Evolutionary conservation across 768 basidiomycete species (phyloP).

Genomic region (Lyophyllum semitale): DNA sequence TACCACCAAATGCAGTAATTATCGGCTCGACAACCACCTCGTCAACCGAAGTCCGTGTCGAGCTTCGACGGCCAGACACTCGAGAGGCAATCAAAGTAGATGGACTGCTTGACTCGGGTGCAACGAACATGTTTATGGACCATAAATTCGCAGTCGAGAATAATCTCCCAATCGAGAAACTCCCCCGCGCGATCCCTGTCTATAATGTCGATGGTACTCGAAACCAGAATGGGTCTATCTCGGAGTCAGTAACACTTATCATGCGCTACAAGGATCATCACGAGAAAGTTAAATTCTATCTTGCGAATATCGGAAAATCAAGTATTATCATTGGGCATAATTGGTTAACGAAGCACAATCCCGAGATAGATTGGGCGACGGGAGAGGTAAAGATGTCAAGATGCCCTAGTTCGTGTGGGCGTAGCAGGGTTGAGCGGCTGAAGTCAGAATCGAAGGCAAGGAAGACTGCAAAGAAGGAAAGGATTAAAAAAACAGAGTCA

Average conservation of each 20-base stretch:
- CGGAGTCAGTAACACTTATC: neutral
- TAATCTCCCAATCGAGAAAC: neutral
- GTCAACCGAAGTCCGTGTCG: neutral
- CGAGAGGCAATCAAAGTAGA: conserved; percentile 2
- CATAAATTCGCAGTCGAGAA: neutral
- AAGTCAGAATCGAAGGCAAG: neutral
- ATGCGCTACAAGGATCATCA: conserved; percentile 1
- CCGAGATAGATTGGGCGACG: too few relatives aligned
- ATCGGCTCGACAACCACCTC: neutral
- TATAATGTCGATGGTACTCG: conserved; percentile 16
- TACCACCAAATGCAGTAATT: neutral
- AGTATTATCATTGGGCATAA: too few relatives aligned
- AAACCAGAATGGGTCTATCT: neutral
- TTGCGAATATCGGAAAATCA: too few relatives aligned
- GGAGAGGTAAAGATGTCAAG: neutral
- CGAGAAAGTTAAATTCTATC: neutral
- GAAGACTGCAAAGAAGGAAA: neutral
- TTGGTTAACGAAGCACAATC: too few relatives aligned
- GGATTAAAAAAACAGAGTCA: neutral
- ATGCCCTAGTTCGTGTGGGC: neutral
- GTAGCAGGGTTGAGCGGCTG: neutral
- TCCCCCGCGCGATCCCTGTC: conserved; percentile 15
- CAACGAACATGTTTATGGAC: neutral
- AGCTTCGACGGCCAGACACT: neutral
- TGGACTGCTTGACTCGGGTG: conserved; percentile 3